Evolutionary conservation across 1,284 basidiomycete genomes (phyloP).

Genomic region (Puccinia horiana): DNA sequence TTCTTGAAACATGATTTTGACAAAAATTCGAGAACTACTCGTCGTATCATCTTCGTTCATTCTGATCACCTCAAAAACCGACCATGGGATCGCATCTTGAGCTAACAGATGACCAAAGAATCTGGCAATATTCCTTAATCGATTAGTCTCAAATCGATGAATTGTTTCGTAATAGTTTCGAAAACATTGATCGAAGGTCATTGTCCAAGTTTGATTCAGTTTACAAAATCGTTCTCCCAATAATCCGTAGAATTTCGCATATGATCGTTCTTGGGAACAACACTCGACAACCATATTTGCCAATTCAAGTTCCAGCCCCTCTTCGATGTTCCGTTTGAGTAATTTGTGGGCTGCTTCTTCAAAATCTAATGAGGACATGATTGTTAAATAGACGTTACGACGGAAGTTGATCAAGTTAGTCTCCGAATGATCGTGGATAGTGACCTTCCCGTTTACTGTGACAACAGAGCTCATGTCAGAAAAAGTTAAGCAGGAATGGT

Average conservation of each 20-base stretch:
- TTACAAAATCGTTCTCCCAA: constrained; percentile 95
- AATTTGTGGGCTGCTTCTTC: constrained; percentile 99
- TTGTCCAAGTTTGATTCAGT: constrained; percentile 89
- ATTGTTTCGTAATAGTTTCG: constrained; percentile 90
- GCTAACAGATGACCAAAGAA: constrained; percentile 90
- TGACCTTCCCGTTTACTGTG: constrained; percentile 65
- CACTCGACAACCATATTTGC: constrained; percentile 99
- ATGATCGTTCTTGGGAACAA: constrained; percentile 98
- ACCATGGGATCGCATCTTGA: constrained; percentile 86
- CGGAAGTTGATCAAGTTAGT: constrained; percentile 94
- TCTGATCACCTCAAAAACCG: constrained; percentile 77
- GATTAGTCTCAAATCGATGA: constrained; percentile 97
- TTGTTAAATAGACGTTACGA: constrained; percentile 90
- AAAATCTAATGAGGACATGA: constrained; percentile 85
- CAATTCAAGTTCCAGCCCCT: constrained; percentile 92
- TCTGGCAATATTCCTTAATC: constrained; percentile 90
- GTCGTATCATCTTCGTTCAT: constrained; percentile 99
- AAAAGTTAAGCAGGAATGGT: background rate
- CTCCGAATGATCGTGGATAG: constrained; percentile 90
- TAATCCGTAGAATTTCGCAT: constrained; percentile 92
- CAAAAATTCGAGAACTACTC: constrained; percentile 90
- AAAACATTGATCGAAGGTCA: constrained; percentile 84
- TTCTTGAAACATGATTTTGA: constrained; percentile 94
- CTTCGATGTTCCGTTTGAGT: constrained; percentile 84
- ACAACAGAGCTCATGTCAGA: background rate